Percentiles rank a stretch among this genome's conserved stretches.
Evolutionary conservation across 192 early-diverging fungal species (phyloP).

Genomic region (Dispira parvispora): DNA sequence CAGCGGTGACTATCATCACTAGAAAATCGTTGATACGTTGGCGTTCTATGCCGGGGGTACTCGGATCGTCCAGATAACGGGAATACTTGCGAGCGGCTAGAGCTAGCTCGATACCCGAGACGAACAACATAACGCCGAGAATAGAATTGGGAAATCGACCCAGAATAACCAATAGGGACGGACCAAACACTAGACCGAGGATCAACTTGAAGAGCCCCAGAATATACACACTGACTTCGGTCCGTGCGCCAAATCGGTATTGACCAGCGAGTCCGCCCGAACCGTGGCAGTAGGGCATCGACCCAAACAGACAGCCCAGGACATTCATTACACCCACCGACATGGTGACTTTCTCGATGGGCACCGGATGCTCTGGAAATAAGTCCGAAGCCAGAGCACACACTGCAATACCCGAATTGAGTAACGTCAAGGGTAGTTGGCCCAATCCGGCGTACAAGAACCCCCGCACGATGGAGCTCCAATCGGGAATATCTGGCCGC

Average conservation of each 20-base stretch:
- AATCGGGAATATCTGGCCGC: conserved; percentile 38
- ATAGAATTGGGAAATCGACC: conserved; percentile 55
- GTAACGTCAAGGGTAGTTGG: conserved; percentile 68
- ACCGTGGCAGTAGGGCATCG: conserved; percentile 66
- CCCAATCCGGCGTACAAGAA: conserved; percentile 68
- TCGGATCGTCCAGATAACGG: neutral
- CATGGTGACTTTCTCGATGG: conserved; percentile 28
- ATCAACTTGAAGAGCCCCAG: conserved; percentile 64
- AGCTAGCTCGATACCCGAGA: conserved; percentile 60
- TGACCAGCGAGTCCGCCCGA: conserved; percentile 89
- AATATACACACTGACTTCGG: conserved; percentile 57
- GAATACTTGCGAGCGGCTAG: conserved; percentile 31
- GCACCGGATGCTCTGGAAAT: conserved; percentile 44
- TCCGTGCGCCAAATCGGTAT: conserved; percentile 82
- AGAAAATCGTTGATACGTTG: conserved; percentile 36
- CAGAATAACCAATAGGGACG: conserved; percentile 54
- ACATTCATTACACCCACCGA: conserved; percentile 68
- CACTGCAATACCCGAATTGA: conserved; percentile 77
- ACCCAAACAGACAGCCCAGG: conserved; percentile 57
- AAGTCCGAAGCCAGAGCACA: conserved; percentile 60
- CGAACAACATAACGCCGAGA: conserved; percentile 76
- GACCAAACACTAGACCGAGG: conserved; percentile 67
- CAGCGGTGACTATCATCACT: conserved; percentile 52
- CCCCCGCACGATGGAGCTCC: conserved; percentile 47
- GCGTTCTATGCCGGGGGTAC: conserved; percentile 17